A percentile compares a stretch with the other conserved stretches of the same genome.
phyloP scores from a whole-genome alignment of 2,329 filamentous ascomycete genomes.

The Talaromyces sp. region DNA sequence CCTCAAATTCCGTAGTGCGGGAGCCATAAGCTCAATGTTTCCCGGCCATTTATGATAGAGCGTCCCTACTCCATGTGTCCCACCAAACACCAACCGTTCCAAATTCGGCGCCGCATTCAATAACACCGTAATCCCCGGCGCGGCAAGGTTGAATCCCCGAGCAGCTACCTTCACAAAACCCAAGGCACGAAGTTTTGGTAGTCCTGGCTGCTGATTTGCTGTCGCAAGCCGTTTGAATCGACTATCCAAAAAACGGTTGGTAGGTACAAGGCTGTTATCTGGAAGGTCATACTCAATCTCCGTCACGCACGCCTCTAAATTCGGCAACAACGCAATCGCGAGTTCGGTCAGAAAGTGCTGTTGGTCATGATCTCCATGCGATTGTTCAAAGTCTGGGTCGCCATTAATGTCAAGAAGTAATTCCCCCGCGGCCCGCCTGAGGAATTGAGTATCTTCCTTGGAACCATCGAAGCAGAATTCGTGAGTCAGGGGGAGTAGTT shows the following conservation, averaged over 20 bases:
- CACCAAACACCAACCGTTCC: background rate
- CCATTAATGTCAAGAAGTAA: background rate
- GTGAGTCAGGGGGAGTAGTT: background rate
- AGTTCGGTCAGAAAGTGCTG: background rate
- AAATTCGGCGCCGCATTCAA: background rate
- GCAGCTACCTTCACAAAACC: background rate
- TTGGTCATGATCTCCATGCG: background rate
- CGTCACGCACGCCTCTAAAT: background rate
- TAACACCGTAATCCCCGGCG: background rate
- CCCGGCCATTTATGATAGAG: too few relatives aligned
- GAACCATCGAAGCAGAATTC: background rate
- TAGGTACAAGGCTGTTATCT: background rate
- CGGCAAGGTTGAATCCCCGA: background rate
- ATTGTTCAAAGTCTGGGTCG: background rate
- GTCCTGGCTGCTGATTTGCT: background rate
- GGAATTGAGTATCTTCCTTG: background rate
- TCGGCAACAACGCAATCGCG: background rate
- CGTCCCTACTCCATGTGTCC: background rate
- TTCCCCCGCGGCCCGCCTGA: background rate
- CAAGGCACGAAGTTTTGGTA: background rate
- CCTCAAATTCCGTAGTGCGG: too few relatives aligned
- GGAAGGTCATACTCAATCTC: background rate
- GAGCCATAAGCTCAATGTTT: too few relatives aligned
- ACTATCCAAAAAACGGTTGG: background rate
- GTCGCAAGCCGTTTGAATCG: background rate